These are phyloP conservation scores for Lasiosphaeria ovina DNA, from an alignment of 495 filamentous ascomycete genomes.

Conservation along the genomic window DNA sequence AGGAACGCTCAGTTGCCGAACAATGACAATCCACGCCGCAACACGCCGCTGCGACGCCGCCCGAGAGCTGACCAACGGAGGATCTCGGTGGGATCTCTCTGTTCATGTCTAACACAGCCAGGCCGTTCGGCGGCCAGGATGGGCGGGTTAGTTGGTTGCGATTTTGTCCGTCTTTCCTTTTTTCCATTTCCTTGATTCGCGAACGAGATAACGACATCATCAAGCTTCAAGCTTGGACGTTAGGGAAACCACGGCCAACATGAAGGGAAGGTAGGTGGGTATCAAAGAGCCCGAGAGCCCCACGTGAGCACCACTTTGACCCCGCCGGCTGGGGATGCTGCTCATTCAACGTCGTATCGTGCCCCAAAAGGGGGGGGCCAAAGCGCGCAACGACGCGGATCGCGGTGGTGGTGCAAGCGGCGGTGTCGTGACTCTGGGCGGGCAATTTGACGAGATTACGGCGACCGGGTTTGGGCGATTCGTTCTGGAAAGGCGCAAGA, in stretches of 20 bases:
- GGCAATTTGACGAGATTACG: constrained; percentile 28
- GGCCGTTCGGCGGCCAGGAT: not conserved
- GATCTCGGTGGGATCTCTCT: not conserved
- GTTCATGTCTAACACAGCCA: not conserved
- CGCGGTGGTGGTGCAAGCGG: not conserved
- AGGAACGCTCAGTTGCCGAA: not conserved
- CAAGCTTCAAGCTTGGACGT: too few species aligned
- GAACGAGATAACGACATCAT: too few species aligned
- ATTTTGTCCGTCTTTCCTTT: too few species aligned
- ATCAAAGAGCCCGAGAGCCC: too few species aligned
- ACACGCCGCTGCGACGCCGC: not conserved
- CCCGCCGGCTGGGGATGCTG: too few species aligned
- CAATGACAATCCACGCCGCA: not conserved
- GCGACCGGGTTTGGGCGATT: constrained; percentile 18
- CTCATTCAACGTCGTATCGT: too few species aligned
- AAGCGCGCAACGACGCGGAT: constrained; percentile 14
- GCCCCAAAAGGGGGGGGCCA: constrained; percentile 16
- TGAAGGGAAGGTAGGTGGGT: too few species aligned
- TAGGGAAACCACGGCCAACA: too few species aligned
- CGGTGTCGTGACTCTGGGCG: constrained; percentile 27
- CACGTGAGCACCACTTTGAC: too few species aligned
- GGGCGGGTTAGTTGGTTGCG: constrained; percentile 12
- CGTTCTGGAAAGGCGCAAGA: constrained; percentile 18
- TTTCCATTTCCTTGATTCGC: too few species aligned
- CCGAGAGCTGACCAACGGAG: not conserved